Conservation (phyloP, 768 basidiomycete genomes). For the Cyclocybe aegerita region DNA sequence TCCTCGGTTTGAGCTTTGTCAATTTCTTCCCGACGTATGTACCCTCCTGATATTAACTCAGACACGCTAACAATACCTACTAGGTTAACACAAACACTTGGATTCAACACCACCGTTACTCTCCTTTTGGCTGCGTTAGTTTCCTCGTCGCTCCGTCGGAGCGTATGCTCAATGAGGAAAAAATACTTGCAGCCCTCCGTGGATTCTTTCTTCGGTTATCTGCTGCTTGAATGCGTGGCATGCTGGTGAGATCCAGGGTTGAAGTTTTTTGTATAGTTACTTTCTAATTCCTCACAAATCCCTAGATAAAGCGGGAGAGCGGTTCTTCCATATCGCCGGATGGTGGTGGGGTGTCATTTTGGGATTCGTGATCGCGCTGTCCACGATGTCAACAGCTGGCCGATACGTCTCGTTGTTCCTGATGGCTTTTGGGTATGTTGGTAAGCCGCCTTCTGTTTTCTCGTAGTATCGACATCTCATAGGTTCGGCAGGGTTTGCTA, state of each 20-base stretch:
- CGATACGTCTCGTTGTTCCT: slow-evolving; percentile 65
- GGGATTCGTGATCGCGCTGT: slow-evolving; percentile 60
- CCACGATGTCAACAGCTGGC: slow-evolving; percentile 48
- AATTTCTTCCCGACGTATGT: slow-evolving; percentile 60
- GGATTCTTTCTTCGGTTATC: slow-evolving; percentile 53
- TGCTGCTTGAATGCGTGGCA: slow-evolving; percentile 56
- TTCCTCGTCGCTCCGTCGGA: neutral
- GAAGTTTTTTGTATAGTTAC: neutral
- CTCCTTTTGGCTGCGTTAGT: slow-evolving; percentile 62
- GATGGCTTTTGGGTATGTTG: slow-evolving; percentile 53
- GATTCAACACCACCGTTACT: slow-evolving; percentile 57
- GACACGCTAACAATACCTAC: neutral
- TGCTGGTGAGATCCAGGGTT: slow-evolving; percentile 27
- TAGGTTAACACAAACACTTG: slow-evolving; percentile 59
- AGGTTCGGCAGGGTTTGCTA: slow-evolving; percentile 32
- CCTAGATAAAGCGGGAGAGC: slow-evolving; percentile 57
- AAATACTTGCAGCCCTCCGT: slow-evolving; percentile 48
- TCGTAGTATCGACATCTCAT: neutral
- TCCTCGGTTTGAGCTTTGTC: slow-evolving; percentile 57
- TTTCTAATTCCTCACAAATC: neutral
- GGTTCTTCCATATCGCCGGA: slow-evolving; percentile 57
- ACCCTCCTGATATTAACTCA: neutral
- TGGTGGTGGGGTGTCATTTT: slow-evolving; percentile 64
- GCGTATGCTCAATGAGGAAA: neutral
- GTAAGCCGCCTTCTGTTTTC: slow-evolving; percentile 9